Evolutionary conservation across 768 basidiomycete genomes (phyloP).

Genomic region (Hortiboletus flavorubellus): DNA sequence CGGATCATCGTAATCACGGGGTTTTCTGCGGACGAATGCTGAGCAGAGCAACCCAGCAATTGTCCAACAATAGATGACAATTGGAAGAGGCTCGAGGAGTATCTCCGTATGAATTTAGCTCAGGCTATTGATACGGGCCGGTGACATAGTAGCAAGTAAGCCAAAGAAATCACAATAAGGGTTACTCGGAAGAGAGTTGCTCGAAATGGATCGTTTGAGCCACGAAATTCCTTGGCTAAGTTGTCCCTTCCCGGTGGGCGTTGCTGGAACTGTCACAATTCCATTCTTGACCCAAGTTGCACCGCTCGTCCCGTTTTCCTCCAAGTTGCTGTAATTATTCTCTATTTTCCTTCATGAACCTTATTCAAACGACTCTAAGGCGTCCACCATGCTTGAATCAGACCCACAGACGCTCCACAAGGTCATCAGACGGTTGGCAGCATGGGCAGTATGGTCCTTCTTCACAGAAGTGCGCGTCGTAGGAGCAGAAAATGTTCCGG

Average conservation of each 20-base stretch:
- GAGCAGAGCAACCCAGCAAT: neutral
- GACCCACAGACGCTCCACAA: slow-evolving; percentile 55
- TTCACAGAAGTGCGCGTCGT: slow-evolving; percentile 86
- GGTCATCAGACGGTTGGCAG: slow-evolving; percentile 66
- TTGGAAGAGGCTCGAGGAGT: neutral
- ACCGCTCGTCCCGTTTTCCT: neutral
- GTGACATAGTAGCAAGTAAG: neutral
- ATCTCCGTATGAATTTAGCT: neutral
- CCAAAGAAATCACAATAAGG: neutral
- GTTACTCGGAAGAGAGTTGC: neutral
- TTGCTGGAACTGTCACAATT: neutral
- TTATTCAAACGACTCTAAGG: neutral
- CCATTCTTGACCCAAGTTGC: neutral
- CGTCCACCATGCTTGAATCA: slow-evolving; percentile 26
- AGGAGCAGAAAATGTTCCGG: slow-evolving; percentile 85
- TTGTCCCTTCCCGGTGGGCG: too few species aligned
- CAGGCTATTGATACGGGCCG: too few species aligned
- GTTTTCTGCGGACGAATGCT: neutral
- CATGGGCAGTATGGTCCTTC: slow-evolving; percentile 78
- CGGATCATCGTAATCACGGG: neutral
- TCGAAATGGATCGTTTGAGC: neutral
- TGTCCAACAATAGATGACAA: neutral
- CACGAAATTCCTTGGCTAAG: neutral
- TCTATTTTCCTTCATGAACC: slow-evolving; percentile 3
- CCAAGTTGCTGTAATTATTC: slow-evolving; percentile 12